Evolutionary conservation across 306 rosid genomes (phyloP).

Genomic region (Pterocarpus macrocarpus): DNA sequence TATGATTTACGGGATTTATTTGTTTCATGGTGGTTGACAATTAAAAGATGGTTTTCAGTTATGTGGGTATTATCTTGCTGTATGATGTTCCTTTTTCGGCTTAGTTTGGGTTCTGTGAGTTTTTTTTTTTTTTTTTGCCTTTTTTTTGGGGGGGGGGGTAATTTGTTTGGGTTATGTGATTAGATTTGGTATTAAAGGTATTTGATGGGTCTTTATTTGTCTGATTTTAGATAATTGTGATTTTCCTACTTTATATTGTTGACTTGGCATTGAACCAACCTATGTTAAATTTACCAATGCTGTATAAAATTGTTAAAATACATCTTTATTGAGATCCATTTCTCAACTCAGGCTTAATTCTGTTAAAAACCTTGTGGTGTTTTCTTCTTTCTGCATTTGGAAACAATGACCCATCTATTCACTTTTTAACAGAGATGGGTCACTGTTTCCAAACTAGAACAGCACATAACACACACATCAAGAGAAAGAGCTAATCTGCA

Average conservation of each 20-base stretch:
- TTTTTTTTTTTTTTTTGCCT: neutral
- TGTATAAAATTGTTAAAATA: slow-evolving; percentile 4
- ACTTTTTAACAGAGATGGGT: too few species aligned
- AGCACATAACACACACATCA: neutral
- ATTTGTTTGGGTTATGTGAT: slow-evolving; percentile 24
- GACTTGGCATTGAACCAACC: neutral
- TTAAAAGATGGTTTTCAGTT: slow-evolving; percentile 32
- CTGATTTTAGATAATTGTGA: neutral
- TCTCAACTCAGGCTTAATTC: neutral
- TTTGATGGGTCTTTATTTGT: neutral
- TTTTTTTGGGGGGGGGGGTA: neutral
- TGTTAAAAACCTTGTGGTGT: neutral
- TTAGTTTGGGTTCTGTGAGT: slow-evolving; percentile 6
- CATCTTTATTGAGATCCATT: neutral
- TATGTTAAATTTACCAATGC: slow-evolving; percentile 8
- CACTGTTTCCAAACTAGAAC: neutral
- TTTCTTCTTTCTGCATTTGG: neutral
- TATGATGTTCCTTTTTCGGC: slow-evolving; percentile 30
- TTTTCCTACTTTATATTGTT: neutral
- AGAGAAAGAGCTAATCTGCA: neutral
- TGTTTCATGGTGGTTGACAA: slow-evolving; percentile 12
- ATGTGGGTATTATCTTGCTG: slow-evolving; percentile 9
- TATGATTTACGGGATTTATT: slow-evolving; percentile 3
- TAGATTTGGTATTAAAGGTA: slow-evolving; percentile 20
- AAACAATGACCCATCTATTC: too few species aligned